Evolutionary conservation across 768 basidiomycete genomes (phyloP).

Genomic region (Crassisporium funariophilum): DNA sequence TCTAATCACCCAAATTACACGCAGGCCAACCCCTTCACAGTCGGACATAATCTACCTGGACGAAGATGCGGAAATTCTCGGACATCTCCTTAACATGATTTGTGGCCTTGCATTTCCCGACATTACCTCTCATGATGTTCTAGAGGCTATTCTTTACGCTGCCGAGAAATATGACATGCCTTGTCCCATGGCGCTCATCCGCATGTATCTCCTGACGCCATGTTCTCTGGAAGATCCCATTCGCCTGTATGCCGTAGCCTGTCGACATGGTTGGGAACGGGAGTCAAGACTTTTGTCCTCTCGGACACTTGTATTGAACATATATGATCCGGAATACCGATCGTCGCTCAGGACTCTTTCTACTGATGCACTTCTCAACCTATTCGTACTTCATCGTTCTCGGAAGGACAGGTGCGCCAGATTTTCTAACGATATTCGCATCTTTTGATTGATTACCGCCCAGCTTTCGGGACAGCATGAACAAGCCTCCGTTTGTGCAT

Average conservation of each 20-base stretch:
- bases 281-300: slow-evolving; percentile 58
- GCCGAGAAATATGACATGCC: slow-evolving; percentile 75
- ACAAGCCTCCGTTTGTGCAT: slow-evolving; percentile 60
- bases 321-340: slow-evolving; percentile 49
- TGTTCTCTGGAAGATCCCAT: slow-evolving; percentile 52
- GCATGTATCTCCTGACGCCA: slow-evolving; percentile 56
- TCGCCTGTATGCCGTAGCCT: slow-evolving; percentile 55
- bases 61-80: slow-evolving; percentile 57
- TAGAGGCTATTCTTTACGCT: slow-evolving; percentile 61
- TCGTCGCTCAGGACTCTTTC: slow-evolving; percentile 48
- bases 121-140: slow-evolving; percentile 50
- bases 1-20: background rate
- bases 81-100: slow-evolving; percentile 59
- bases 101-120: slow-evolving; percentile 57
- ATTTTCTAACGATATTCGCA: background rate
- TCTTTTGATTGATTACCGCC: background rate
- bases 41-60: slow-evolving; percentile 51
- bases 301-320: slow-evolving; percentile 53
- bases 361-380: slow-evolving; percentile 51
- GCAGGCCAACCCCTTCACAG: slow-evolving; percentile 4
- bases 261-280: slow-evolving; percentile 59
- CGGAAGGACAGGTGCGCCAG: slow-evolving; percentile 43
- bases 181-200: slow-evolving; percentile 60
- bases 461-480: slow-evolving; percentile 47
- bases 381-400: slow-evolving; percentile 55